Conservation (phyloP, 495 filamentous ascomycete species). For the Evernia prunastri region DNA sequence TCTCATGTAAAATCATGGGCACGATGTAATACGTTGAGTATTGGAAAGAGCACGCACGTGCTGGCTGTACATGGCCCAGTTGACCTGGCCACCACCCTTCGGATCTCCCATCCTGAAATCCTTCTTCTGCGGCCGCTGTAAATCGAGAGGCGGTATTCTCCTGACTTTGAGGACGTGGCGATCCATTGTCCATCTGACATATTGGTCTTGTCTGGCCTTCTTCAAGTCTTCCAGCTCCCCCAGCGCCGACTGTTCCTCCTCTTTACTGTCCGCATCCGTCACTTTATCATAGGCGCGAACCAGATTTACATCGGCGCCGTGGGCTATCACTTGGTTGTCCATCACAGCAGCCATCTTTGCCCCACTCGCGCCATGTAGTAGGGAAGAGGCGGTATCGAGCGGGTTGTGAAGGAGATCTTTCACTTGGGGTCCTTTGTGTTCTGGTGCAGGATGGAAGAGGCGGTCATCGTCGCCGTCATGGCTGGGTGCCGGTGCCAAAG, state of each 20-base stretch:
- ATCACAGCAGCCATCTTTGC: constrained; percentile 26
- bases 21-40: background rate
- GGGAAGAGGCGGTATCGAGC: constrained; percentile 27
- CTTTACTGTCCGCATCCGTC: constrained; percentile 12
- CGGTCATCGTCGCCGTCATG: background rate
- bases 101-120: constrained; percentile 19
- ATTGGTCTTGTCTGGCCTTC: constrained; percentile 28
- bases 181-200: constrained; percentile 35
- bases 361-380: constrained; percentile 24
- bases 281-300: constrained; percentile 27
- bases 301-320: constrained; percentile 30
- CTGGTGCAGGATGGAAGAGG: background rate
- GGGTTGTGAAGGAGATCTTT: constrained; percentile 30
- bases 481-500: background rate
- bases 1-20: background rate
- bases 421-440: background rate
- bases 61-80: background rate
- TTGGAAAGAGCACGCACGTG: background rate
- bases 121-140: constrained; percentile 20
- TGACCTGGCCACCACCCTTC: background rate
- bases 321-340: constrained; percentile 27
- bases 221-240: constrained; percentile 28
- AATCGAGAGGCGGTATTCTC: constrained; percentile 22
- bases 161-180: constrained; percentile 34
- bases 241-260: constrained; percentile 17